Percentiles rank a stretch among this genome's conserved stretches.
Conservation (phyloP, 1,139 yeast species). For the Yamadazyma buinensis region DNA sequence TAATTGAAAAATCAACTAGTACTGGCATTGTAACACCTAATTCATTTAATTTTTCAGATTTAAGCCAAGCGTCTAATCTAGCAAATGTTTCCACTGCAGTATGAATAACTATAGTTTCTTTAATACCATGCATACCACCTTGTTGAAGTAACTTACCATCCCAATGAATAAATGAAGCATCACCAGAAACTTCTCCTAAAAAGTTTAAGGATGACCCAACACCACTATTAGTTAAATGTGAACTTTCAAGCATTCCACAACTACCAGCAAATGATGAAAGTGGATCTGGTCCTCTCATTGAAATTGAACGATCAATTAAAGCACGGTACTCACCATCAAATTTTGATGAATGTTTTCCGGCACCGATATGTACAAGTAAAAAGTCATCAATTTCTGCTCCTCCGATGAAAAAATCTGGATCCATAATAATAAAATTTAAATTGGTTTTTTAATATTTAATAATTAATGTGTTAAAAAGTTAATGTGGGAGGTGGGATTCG, state of each 20-base stretch:
- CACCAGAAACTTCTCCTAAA: constrained; percentile 50
- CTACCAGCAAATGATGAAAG: constrained; percentile 10
- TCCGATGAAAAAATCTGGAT: neutral
- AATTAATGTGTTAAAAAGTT: no score
- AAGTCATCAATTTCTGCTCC: neutral
- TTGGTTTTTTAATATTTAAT: no score
- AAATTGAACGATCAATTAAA: constrained; percentile 22
- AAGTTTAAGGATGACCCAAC: constrained; percentile 49
- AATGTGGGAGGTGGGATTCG: no score
- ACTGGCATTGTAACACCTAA: constrained; percentile 27
- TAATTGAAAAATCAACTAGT: constrained; percentile 14
- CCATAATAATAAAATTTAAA: neutral
- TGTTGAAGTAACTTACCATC: constrained; percentile 7
- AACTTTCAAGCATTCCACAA: constrained; percentile 37
- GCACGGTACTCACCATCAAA: constrained; percentile 18
- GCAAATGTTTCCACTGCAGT: constrained; percentile 20
- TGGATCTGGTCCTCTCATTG: constrained; percentile 3
- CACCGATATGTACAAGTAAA: constrained; percentile 37
- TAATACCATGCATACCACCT: constrained; percentile 25
- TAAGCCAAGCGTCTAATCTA: constrained; percentile 13
- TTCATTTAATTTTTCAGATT: constrained; percentile 6
- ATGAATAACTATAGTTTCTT: constrained; percentile 20
- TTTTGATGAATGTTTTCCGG: constrained; percentile 29
- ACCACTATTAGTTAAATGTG: constrained; percentile 53
- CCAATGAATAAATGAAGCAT: constrained; percentile 34